Base-by-base conservation (phyloP, 78 protist genomes). In the slime mould (Dictyostelium discoideum) region DNA sequence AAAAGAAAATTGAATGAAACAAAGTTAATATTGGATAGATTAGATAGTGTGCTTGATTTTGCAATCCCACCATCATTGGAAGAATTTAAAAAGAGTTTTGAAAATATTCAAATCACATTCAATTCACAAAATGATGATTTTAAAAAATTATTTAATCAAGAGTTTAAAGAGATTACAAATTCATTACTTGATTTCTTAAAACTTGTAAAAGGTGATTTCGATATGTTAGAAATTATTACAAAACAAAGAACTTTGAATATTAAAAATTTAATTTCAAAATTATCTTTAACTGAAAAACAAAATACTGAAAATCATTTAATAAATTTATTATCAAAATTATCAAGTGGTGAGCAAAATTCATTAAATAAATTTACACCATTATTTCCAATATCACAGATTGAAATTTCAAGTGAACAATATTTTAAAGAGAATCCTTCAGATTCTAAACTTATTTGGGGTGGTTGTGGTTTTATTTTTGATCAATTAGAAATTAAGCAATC, bases 361-460 rank as follows among this genome's bases (percentile, higher is more conserved):
- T 54, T 13, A 54, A 54, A 54, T 54, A 6, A 16, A 20, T 57
- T 57, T 63, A 22, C 76, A 24, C 76, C 13, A 9, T 14, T 78
- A 2, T 42, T 78, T 4, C 84, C 84, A 40, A 40, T 78, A 40
- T 83, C 86, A 20, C 73, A 83, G 18, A 16, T 83, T 10, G 73
- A 54, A 48, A 44, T 83, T 29, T 67, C 86, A 16, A 29, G 24
- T 83, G 26, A 46, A 29, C n/a, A 46, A 11, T 83, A 83, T 22
- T 9, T 20, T 10, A 67, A 60, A n/a, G 20, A 22, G n/a, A 29
- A 11, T 14, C n/a, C 6, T 11, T 13, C 26, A 2, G 18, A 42
- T 29, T 20, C 46, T 42, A 83, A 85, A 50, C 20, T 20, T 22
- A 29, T 85, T 14, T 85, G 92, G 92, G 92, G 92, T 69, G 92